These are phyloP conservation scores for Melanopsichium pennsylvanicum DNA, from an alignment of 1,284 basidiomycete species.

Conservation along the genomic window DNA sequence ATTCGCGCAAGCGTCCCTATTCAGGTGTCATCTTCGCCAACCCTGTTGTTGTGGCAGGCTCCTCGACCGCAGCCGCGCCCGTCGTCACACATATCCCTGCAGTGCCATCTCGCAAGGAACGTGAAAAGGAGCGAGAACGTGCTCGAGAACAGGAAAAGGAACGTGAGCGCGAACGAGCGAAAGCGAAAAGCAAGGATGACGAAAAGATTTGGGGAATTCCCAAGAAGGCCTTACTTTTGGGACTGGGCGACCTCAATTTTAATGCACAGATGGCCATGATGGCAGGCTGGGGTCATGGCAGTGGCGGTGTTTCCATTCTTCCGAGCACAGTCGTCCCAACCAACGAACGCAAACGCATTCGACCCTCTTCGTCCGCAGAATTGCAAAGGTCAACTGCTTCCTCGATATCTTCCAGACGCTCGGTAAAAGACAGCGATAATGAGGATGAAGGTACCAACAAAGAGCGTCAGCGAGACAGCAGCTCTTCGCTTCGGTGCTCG, in stretches of 20 bases:
- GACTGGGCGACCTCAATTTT: slow-evolving; percentile 58
- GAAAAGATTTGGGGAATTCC: slow-evolving; percentile 61
- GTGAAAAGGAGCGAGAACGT: slow-evolving; percentile 45
- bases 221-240: slow-evolving; percentile 57
- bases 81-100: slow-evolving; percentile 49
- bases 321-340: slow-evolving; percentile 16
- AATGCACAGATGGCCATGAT: slow-evolving; percentile 60
- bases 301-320: slow-evolving; percentile 37
- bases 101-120: slow-evolving; percentile 38
- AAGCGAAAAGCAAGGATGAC: slow-evolving; percentile 39
- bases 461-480: not conserved
- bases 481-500: not conserved
- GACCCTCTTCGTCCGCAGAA: slow-evolving; percentile 13
- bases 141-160: slow-evolving; percentile 44
- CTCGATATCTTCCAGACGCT: slow-evolving; percentile 15
- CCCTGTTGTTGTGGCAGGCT: not conserved
- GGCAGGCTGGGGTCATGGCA: slow-evolving; percentile 58
- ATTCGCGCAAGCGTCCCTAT: slow-evolving; percentile 38
- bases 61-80: slow-evolving; percentile 19
- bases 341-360: slow-evolving; percentile 24
- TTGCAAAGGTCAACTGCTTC: slow-evolving; percentile 7
- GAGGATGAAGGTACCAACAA: slow-evolving; percentile 1
- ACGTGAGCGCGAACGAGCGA: slow-evolving; percentile 36
- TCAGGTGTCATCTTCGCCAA: slow-evolving; percentile 34
- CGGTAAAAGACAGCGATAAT: slow-evolving; percentile 10